phyloP scores from a whole-genome alignment of 805 yeast genomes.

The Grigorovia jiainica region DNA sequence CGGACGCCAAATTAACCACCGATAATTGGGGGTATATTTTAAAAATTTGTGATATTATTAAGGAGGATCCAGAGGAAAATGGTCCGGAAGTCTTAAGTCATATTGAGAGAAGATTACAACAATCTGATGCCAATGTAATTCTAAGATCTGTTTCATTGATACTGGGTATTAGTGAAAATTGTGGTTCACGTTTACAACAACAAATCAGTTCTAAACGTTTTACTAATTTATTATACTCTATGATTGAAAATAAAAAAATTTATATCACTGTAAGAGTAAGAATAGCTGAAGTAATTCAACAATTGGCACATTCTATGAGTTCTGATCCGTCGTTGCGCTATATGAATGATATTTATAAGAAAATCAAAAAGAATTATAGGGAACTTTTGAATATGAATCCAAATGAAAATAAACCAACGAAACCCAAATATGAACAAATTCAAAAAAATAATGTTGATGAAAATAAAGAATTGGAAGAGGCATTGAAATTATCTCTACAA shows the following conservation, averaged over 20 bases:
- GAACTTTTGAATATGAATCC: constrained; percentile 17
- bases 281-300: constrained; percentile 57
- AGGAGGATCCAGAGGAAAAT: constrained; percentile 49
- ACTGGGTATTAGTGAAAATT: constrained; percentile 62
- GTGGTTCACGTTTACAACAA: constrained; percentile 60
- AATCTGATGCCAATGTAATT: constrained; percentile 55
- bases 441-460: constrained; percentile 57
- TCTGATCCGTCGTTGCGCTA: constrained; percentile 69
- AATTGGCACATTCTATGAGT: constrained; percentile 54
- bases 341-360: constrained; percentile 51
- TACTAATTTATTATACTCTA: constrained; percentile 36
- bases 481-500: constrained; percentile 59
- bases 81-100: constrained; percentile 34
- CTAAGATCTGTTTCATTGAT: constrained; percentile 47
- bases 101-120: constrained; percentile 39
- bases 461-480: constrained; percentile 73
- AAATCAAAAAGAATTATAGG: constrained; percentile 37
- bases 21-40: constrained; percentile 63
- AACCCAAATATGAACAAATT: neutral
- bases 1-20: constrained; percentile 49
- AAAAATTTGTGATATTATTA: constrained; percentile 58
- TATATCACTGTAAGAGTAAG: constrained; percentile 61
- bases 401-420: neutral
- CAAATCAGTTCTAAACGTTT: constrained; percentile 52
- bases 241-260: constrained; percentile 44